Conservation (phyloP, 352 stramenopile species). For the Globisporangium recalcitrans region DNA sequence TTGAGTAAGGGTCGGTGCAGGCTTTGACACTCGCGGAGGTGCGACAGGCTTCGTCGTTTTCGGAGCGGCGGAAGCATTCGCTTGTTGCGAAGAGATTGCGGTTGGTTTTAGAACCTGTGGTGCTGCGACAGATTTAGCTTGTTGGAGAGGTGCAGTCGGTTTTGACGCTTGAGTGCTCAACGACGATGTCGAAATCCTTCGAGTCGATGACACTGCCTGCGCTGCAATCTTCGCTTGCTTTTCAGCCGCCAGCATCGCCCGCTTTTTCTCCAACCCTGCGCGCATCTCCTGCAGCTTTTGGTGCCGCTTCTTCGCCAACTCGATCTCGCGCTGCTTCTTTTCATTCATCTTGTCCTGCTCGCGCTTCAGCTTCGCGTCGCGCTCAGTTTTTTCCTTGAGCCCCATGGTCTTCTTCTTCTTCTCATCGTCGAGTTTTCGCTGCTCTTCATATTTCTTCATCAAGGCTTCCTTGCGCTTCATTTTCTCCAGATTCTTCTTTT, state of each 20-base stretch:
- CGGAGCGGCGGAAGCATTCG: not conserved
- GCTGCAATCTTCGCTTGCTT: constrained; percentile 28
- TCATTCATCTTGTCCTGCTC: constrained; percentile 44
- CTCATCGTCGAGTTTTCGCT: constrained; percentile 56
- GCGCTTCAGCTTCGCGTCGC: constrained; percentile 42
- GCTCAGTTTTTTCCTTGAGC: constrained; percentile 60
- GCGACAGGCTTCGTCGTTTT: constrained; percentile 2
- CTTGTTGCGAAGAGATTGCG: not conserved
- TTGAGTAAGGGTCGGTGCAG: not conserved
- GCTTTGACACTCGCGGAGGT: not conserved
- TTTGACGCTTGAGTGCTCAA: not conserved
- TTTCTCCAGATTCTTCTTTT: constrained; percentile 66
- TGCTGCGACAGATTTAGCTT: not conserved
- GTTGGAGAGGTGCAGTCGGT: constrained; percentile 3
- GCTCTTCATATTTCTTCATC: constrained; percentile 67
- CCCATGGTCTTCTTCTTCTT: constrained; percentile 52
- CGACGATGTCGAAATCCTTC: constrained; percentile 1
- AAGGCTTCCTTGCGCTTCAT: constrained; percentile 55
- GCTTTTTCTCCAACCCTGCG: constrained; percentile 66
- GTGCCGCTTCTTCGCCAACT: constrained; percentile 55
- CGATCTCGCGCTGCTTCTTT: constrained; percentile 61
- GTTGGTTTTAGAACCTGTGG: not conserved
- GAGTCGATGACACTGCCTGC: constrained; percentile 1
- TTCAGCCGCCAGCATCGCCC: constrained; percentile 42
- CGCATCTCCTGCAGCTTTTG: constrained; percentile 65